phyloP scores from a whole-genome alignment of 352 stramenopile genomes.

The Blastocystis sp. region DNA sequence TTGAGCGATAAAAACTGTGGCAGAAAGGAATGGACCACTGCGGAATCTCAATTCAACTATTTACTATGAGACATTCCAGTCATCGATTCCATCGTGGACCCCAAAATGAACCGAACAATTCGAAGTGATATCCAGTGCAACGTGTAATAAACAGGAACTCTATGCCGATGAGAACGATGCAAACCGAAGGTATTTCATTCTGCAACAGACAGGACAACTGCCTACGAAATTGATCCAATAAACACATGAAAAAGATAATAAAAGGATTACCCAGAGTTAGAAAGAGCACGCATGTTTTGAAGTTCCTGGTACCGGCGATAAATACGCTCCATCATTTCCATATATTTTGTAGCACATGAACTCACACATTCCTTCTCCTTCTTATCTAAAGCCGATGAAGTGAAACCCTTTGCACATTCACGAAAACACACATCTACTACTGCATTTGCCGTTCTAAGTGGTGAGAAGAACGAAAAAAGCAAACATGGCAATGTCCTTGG shows the following conservation, averaged over 20 bases:
- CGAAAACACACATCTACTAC: constrained; percentile 62
- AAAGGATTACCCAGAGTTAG: neutral
- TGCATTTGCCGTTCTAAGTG: constrained; percentile 47
- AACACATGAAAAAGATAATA: neutral
- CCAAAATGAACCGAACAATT: neutral
- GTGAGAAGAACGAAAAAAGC: neutral
- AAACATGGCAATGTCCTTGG: constrained; percentile 19
- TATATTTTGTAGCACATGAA: constrained; percentile 63
- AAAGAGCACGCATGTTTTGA: constrained; percentile 29
- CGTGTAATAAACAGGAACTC: neutral
- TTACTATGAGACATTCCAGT: neutral
- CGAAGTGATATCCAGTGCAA: neutral
- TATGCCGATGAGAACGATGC: neutral
- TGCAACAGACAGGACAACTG: neutral
- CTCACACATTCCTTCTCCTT: constrained; percentile 63
- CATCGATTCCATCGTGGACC: neutral
- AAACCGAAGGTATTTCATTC: neutral
- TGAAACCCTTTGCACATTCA: constrained; percentile 64
- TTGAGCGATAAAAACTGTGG: neutral
- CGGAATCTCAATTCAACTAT: neutral
- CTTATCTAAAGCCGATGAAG: constrained; percentile 62
- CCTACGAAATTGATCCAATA: neutral
- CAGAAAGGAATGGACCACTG: constrained; percentile 41
- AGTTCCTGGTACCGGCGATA: constrained; percentile 61
- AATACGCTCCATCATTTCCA: constrained; percentile 63